phyloP scores from a whole-genome alignment of 2,329 filamentous ascomycete species.

The Diaporthe ampelina region DNA sequence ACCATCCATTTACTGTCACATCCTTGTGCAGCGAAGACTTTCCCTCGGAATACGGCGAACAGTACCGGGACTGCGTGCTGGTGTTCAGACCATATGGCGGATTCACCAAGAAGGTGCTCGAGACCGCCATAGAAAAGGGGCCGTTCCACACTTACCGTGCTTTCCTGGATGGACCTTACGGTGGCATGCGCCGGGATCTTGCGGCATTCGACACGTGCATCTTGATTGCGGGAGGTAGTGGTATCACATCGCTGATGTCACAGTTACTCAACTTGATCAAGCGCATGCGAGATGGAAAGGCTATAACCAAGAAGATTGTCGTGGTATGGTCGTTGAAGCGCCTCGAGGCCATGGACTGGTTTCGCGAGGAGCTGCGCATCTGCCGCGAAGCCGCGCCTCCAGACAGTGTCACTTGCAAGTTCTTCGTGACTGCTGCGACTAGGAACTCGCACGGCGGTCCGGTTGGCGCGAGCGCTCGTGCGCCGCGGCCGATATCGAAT shows the following conservation, averaged over 20 bases:
- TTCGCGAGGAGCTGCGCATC: constrained; percentile 92
- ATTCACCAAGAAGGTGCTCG: constrained; percentile 88
- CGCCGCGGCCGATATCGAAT: constrained; percentile 77
- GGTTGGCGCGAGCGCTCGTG: constrained; percentile 58
- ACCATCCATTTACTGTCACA: constrained; percentile 95
- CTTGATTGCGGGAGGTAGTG: constrained; percentile 92
- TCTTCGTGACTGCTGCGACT: constrained; percentile 89
- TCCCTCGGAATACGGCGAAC: constrained; percentile 89
- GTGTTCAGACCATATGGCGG: constrained; percentile 94
- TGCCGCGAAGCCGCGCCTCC: constrained; percentile 91
- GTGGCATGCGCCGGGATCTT: constrained; percentile 90
- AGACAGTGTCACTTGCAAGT: constrained; percentile 91
- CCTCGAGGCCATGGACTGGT: constrained; percentile 97
- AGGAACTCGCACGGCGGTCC: constrained; percentile 55
- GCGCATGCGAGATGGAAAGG: constrained; percentile 94
- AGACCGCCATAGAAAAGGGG: constrained; percentile 85
- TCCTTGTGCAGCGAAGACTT: constrained; percentile 95
- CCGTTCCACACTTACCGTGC: constrained; percentile 93
- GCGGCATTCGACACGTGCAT: constrained; percentile 95
- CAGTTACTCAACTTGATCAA: constrained; percentile 96
- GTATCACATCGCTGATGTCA: constrained; percentile 93
- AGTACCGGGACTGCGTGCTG: constrained; percentile 88
- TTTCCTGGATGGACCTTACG: constrained; percentile 94
- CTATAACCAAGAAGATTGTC: constrained; percentile 89
- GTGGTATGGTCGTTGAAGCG: constrained; percentile 95